These are phyloP conservation scores for Fusarium palustre DNA, from an alignment of 2,329 filamentous ascomycete species.

Conservation along the genomic window DNA sequence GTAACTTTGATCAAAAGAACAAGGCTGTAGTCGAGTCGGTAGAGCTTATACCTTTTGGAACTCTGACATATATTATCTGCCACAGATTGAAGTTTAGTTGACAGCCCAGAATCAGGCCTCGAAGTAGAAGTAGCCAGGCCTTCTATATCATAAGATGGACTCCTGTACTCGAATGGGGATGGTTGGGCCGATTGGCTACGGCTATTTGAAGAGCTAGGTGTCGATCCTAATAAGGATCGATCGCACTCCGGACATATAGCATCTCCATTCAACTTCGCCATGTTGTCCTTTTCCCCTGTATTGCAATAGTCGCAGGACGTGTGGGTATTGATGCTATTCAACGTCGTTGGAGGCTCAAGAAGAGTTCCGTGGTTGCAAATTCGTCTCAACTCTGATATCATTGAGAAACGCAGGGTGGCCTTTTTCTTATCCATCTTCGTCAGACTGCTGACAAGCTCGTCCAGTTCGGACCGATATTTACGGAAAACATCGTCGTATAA, in stretches of 20 bases:
- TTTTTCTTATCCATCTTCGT: background rate
- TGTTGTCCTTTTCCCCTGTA: background rate
- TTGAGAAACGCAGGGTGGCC: background rate
- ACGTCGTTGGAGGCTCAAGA: background rate
- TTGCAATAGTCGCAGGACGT: background rate
- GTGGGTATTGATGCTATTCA: background rate
- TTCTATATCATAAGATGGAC: background rate
- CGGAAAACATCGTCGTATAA: background rate
- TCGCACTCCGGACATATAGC: background rate
- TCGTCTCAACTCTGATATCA: background rate
- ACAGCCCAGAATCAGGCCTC: background rate
- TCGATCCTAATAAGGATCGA: background rate
- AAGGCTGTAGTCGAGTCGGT: accelerated
- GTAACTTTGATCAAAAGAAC: background rate
- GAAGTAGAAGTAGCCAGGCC: background rate
- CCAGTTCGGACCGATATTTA: background rate
- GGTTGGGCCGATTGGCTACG: background rate
- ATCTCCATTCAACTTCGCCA: background rate
- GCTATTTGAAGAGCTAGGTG: background rate
- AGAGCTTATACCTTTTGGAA: background rate
- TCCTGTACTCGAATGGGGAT: accelerated
- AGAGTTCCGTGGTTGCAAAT: background rate
- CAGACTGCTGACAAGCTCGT: background rate
- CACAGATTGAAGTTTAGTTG: background rate
- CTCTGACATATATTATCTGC: background rate